Percentiles rank a stretch among this genome's conserved stretches.
Conservation (phyloP, 495 filamentous ascomycete species). For the Aspergillus ellipticus region DNA sequence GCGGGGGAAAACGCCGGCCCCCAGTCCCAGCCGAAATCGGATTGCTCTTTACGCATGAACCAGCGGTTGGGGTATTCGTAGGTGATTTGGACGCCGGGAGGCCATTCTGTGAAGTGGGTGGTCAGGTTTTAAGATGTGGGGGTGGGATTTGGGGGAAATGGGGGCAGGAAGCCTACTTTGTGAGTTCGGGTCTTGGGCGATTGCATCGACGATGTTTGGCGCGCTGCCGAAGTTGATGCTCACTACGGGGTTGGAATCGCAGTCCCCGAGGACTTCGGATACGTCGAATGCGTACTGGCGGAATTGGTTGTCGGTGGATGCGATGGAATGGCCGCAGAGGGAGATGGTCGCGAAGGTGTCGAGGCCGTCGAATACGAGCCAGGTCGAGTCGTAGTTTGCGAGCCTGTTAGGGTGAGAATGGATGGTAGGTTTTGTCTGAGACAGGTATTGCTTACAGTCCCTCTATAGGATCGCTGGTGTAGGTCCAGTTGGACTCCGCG, state of each 20-base stretch:
- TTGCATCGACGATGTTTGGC: constrained; percentile 47
- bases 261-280: constrained; percentile 45
- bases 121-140: too few relatives aligned
- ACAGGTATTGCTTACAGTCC: constrained; percentile 37
- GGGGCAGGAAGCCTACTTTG: constrained; percentile 38
- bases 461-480: constrained; percentile 48
- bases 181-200: constrained; percentile 53
- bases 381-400: constrained; percentile 34
- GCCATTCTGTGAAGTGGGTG: constrained; percentile 39
- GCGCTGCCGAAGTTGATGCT: constrained; percentile 57
- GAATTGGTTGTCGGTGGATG: constrained; percentile 67
- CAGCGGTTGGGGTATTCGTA: constrained; percentile 52
- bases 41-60: constrained; percentile 67
- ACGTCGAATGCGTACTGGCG: constrained; percentile 69
- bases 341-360: constrained; percentile 63
- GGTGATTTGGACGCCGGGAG: constrained; percentile 36
- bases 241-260: constrained; percentile 36
- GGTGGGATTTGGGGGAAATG: too few relatives aligned
- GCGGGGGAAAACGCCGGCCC: constrained; percentile 63
- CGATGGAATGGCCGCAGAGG: constrained; percentile 59
- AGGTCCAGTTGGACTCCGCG: constrained; percentile 58
- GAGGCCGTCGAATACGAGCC: constrained; percentile 61
- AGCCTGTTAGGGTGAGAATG: constrained; percentile 13
- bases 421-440: neutral
- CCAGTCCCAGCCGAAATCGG: constrained; percentile 72